Conservation (phyloP, 192 early-diverging fungal species). For the Coemansia guatemalensis region DNA sequence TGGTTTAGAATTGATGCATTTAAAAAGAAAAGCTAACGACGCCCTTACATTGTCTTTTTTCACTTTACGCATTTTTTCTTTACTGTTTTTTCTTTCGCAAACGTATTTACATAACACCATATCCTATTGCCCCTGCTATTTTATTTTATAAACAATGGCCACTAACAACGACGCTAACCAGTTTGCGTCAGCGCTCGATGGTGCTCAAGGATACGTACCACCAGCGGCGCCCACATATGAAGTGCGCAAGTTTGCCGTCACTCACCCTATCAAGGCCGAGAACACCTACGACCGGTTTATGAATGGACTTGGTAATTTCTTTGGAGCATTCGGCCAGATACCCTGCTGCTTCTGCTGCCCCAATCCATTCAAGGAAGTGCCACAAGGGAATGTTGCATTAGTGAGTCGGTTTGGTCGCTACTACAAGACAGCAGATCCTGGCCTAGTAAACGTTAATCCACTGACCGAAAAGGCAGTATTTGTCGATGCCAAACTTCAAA, state of each 20-base stretch:
- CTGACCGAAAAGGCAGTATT: conserved; percentile 39
- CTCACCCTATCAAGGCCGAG: conserved; percentile 14
- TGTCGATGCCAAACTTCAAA: conserved; percentile 66
- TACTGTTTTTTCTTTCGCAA: not conserved
- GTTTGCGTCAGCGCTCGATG: conserved; percentile 2
- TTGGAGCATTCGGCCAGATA: conserved; percentile 50
- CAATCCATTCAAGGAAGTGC: conserved; percentile 51
- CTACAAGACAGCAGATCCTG: conserved; percentile 61
- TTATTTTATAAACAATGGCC: conserved; percentile 11
- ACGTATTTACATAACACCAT: conserved; percentile 1
- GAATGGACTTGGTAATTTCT: conserved; percentile 34
- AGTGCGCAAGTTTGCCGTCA: conserved; percentile 39
- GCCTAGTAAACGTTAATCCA: conserved; percentile 56
- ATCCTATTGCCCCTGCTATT: not conserved
- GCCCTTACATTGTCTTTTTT: too few species aligned
- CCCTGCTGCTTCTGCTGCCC: conserved; percentile 53
- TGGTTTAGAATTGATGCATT: not conserved
- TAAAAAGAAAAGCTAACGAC: not conserved
- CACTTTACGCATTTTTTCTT: not conserved
- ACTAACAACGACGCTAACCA: not conserved
- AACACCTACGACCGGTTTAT: conserved; percentile 37
- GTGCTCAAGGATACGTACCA: conserved; percentile 16
- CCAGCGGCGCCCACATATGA: conserved; percentile 13
- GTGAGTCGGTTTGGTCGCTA: conserved; percentile 54
- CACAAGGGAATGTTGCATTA: conserved; percentile 49